Percentiles rank a stretch among this genome's conserved stretches.
Conservation (phyloP, 2,329 filamentous ascomycete genomes). For the Penicillium decumbens region DNA sequence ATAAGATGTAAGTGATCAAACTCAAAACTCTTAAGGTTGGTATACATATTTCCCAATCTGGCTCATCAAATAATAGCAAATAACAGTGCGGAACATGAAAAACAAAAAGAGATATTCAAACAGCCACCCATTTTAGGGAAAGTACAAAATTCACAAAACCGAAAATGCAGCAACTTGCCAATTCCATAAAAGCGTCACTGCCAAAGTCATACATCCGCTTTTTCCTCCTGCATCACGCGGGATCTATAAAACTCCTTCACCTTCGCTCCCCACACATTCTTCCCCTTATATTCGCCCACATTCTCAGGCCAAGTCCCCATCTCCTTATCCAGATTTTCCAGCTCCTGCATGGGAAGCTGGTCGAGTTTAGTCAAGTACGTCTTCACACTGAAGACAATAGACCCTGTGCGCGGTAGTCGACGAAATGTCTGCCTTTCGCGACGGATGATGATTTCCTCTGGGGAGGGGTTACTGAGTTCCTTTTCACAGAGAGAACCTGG, state of each 20-base stretch:
- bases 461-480: constrained; percentile 30
- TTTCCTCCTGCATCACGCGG: constrained; percentile 5
- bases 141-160: constrained; percentile 18
- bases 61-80: background rate
- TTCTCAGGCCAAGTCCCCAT: constrained; percentile 45
- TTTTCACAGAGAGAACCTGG: constrained; percentile 39
- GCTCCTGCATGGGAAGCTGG: constrained; percentile 40
- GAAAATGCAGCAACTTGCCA: background rate
- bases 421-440: constrained; percentile 50
- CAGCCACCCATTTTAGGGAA: constrained; percentile 23
- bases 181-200: constrained; percentile 1
- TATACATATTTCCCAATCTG: background rate
- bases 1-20: too few relatives aligned
- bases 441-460: constrained; percentile 45
- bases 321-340: constrained; percentile 42
- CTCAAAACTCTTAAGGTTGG: too few relatives aligned
- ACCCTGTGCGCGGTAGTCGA: constrained; percentile 41
- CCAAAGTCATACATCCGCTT: constrained; percentile 8
- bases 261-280: constrained; percentile 41
- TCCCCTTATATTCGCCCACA: constrained; percentile 45
- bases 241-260: constrained; percentile 36
- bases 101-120: constrained; percentile 20
- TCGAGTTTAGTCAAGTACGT: constrained; percentile 44
- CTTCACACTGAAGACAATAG: constrained; percentile 50
- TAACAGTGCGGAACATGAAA: background rate